Base-by-base conservation (phyloP, 169 alveolate species). In the Amoebophrya sp. region DNA sequence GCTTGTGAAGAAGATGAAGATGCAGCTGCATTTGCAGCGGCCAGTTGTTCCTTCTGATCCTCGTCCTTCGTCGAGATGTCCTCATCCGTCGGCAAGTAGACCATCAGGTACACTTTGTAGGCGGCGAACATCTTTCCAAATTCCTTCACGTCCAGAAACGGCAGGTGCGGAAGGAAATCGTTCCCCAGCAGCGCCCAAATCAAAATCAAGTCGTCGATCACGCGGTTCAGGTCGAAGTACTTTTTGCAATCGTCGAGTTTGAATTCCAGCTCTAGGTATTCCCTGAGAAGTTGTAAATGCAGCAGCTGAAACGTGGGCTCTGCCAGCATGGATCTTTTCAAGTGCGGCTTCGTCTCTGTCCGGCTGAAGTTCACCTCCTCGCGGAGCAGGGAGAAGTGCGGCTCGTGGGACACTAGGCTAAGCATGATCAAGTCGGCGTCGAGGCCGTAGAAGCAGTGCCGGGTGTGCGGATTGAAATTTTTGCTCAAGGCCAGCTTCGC, bases 361-460 rank as follows among this genome's bases (percentile, higher is more conserved):
- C n/a, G n/a, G n/a, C n/a, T n/a, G n/a, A n/a, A n/a, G n/a, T n/a
- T 18, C 66, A 47, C 93, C 92, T 92, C 98, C 93, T 98, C 99
- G 90, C 99, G 95, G 41, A 97, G 94, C 47, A 98, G 94, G 47
- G 95, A 95, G 91, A 97, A 96, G 93, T 97, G 96, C 23, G 98
- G 97, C 95, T 98, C 99, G 94, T 98, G 99, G 38, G 99, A 96
- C 0, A 97, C 96, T 55, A 98, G 94, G 2, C 98, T 40, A 32
- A 92, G 93, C 93, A 92, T 92, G 92, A 92, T 92, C 90, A 92
- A 96, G 94, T 98, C 99, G 14, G 99, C 99, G 94, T 99, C 99
- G 94, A 99, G 96, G 40, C 99, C 99, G 95, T 99, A 99, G 77
- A 98, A 95, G 94, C 99, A 98, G 95, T 99, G 99, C 77, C 97